These are phyloP conservation scores for Microthlaspi erraticum DNA, from an alignment of 345 rosid species.

Conservation along the genomic window DNA sequence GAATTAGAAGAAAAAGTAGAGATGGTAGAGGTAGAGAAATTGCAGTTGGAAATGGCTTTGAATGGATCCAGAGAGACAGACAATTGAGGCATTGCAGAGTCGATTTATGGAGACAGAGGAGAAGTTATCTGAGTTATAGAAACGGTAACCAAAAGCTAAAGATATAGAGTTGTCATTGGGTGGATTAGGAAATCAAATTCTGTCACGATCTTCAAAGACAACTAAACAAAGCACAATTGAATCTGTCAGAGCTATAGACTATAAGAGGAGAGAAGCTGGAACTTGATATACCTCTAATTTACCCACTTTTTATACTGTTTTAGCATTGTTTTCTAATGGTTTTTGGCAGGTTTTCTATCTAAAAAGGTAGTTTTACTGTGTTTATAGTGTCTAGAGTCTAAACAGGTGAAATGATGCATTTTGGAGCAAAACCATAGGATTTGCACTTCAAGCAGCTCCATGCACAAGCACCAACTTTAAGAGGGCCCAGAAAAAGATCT, in stretches of 20 bases:
- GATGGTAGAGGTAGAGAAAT: constrained; percentile 47
- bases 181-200: constrained; percentile 40
- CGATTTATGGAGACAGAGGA: constrained; percentile 34
- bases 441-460: too few species aligned
- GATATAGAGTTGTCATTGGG: constrained; percentile 51
- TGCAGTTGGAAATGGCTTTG: constrained; percentile 46
- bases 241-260: constrained; percentile 49
- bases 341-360: too few species aligned
- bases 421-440: too few species aligned
- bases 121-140: constrained; percentile 45
- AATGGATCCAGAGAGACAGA: constrained; percentile 39
- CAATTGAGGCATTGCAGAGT: constrained; percentile 34
- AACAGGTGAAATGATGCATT: too few species aligned
- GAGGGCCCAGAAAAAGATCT: too few species aligned
- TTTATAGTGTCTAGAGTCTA: too few species aligned
- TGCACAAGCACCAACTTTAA: too few species aligned
- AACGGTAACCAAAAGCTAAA: constrained; percentile 52
- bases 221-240: constrained; percentile 51
- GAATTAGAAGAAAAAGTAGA: constrained; percentile 69
- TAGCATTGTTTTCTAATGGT: too few species aligned
- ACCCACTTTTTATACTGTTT: too few species aligned
- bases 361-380: too few species aligned
- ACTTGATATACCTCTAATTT: too few species aligned
- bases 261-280: constrained; percentile 60
- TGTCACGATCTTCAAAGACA: constrained; percentile 43